phyloP scores from a whole-genome alignment of 352 stramenopile species.

The Phytophthora parvispora region DNA sequence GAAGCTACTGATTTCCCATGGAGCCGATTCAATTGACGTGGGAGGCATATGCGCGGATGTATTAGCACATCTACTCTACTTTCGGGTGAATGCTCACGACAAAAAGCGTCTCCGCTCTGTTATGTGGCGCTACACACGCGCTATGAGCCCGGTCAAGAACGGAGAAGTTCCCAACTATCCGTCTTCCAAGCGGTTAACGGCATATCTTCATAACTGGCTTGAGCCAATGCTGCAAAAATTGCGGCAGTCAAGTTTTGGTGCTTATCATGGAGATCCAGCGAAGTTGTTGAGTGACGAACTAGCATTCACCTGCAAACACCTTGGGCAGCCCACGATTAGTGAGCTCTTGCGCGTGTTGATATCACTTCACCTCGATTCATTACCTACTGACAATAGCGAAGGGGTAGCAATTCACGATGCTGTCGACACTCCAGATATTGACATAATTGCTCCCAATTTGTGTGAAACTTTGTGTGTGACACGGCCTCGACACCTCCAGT shows the following conservation, averaged over 20 bases:
- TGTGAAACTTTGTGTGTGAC: not conserved
- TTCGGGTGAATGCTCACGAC: constrained; percentile 6
- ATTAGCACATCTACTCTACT: constrained; percentile 17
- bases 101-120: constrained; percentile 12
- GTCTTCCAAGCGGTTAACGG: constrained; percentile 27
- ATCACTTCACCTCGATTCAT: constrained; percentile 7
- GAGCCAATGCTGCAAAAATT: constrained; percentile 22
- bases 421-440: not conserved
- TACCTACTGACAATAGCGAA: not conserved
- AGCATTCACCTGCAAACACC: constrained; percentile 2
- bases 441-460: not conserved
- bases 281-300: constrained; percentile 25
- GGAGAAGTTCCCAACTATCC: constrained; percentile 2
- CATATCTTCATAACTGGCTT: constrained; percentile 22
- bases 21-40: constrained; percentile 1
- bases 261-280: constrained; percentile 7
- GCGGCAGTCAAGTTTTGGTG: constrained; percentile 17
- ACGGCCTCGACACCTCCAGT: constrained; percentile 15
- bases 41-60: constrained; percentile 15
- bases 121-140: constrained; percentile 19
- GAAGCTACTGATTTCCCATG: not conserved
- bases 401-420: not conserved
- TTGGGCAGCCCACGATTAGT: not conserved
- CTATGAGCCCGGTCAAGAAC: constrained; percentile 13
- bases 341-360: constrained; percentile 12